These are phyloP conservation scores for Coemansia sp. DNA, from an alignment of 192 early-diverging fungal genomes.

Conservation along the genomic window DNA sequence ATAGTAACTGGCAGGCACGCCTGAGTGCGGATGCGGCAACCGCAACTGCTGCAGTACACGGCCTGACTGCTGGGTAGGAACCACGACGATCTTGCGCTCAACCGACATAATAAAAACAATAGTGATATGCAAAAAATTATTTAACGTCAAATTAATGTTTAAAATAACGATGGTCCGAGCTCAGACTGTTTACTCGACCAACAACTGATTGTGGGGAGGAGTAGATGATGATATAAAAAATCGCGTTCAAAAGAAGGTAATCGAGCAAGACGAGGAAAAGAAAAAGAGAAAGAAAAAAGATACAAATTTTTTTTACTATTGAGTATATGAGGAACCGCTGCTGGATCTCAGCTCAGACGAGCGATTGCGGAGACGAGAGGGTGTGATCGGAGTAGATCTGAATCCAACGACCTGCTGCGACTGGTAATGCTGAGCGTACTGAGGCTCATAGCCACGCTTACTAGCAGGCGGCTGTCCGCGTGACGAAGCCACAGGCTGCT, in stretches of 20 bases:
- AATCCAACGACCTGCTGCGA: constrained; percentile 25
- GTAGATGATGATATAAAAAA: neutral
- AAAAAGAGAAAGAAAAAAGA: constrained; percentile 7
- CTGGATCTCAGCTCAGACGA: constrained; percentile 40
- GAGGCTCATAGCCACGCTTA: neutral
- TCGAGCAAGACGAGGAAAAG: constrained; percentile 10
- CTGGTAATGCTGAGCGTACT: constrained; percentile 17
- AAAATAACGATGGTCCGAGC: neutral
- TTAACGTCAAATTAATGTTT: neutral
- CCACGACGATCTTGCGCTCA: constrained; percentile 29
- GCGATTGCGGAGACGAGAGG: constrained; percentile 48
- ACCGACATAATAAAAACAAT: constrained; percentile 12
- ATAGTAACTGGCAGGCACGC: constrained; percentile 34
- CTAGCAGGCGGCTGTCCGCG: neutral
- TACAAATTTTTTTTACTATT: neutral
- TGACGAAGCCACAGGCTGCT: neutral
- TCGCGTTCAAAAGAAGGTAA: neutral
- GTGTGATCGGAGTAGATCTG: constrained; percentile 37
- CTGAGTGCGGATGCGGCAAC: constrained; percentile 37
- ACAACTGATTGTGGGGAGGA: constrained; percentile 4
- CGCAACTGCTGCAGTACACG: constrained; percentile 33
- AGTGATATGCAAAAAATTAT: neutral
- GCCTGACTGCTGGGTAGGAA: constrained; percentile 23
- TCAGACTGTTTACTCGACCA: neutral
- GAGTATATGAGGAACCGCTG: constrained; percentile 31